These are phyloP conservation scores for Tuber microsphaerosporum DNA, from an alignment of 495 filamentous ascomycete species.

Conservation along the genomic window DNA sequence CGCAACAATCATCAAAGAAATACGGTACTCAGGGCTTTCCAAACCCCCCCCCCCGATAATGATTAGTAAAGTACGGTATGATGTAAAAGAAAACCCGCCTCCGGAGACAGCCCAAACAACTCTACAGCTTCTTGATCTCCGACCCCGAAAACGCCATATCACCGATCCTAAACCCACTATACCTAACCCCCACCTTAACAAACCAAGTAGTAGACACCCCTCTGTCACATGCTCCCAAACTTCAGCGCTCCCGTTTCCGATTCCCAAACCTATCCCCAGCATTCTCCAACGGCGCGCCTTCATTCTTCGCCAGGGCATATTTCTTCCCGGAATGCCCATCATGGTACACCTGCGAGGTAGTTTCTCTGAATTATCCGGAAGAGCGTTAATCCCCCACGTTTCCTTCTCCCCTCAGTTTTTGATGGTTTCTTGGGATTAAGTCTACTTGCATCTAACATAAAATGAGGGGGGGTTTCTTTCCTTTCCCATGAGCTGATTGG, in stretches of 20 bases:
- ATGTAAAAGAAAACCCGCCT: neutral
- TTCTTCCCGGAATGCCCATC: neutral
- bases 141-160: neutral
- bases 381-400: too few species aligned
- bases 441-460: too few species aligned
- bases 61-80: neutral
- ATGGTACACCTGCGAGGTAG: neutral
- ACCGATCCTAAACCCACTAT: neutral
- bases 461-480: too few species aligned
- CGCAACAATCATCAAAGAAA: neutral
- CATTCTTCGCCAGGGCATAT: constrained; percentile 6
- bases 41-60: neutral
- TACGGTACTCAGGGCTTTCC: neutral
- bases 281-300: constrained; percentile 23
- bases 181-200: neutral
- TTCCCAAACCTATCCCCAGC: constrained; percentile 28
- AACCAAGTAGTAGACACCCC: neutral
- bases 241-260: constrained; percentile 16
- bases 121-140: neutral
- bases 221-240: neutral
- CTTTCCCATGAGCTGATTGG: too few species aligned
- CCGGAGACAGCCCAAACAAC: neutral
- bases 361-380: neutral
- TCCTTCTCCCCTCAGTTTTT: too few species aligned
- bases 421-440: too few species aligned